Evolutionary conservation across 306 rosid genomes (phyloP).

Genomic region (Gleditsia sinensis): DNA sequence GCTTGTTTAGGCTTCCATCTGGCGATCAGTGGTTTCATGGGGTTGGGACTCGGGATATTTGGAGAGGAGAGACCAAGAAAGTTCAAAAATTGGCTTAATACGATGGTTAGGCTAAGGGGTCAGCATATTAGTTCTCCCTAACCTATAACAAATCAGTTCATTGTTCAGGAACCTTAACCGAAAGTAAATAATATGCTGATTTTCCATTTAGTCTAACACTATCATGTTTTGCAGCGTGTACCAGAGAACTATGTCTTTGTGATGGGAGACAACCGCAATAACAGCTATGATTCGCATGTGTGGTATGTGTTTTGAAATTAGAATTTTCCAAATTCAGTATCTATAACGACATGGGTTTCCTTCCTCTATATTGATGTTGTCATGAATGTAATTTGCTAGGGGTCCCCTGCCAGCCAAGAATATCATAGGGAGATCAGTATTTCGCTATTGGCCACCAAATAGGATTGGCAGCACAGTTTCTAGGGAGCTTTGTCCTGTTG

Average conservation of each 20-base stretch:
- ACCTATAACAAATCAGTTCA: no score
- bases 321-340: conserved; percentile 4
- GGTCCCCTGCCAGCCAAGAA: conserved; percentile 95
- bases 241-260: conserved; percentile 87
- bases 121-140: background rate
- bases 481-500: conserved; percentile 66
- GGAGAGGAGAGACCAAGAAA: background rate
- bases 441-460: conserved; percentile 95
- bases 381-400: conserved; percentile 52
- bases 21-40: background rate
- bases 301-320: conserved; percentile 57
- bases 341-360: background rate
- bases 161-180: background rate
- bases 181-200: background rate
- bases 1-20: no score
- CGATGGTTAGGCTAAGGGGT: background rate
- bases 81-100: background rate
- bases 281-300: conserved; percentile 96
- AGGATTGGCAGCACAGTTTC: conserved; percentile 73
- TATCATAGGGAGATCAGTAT: conserved; percentile 85
- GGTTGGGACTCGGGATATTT: no score
- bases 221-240: conserved; percentile 60
- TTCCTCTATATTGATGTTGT: conserved; percentile 17
- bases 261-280: conserved; percentile 99
- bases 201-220: conserved; percentile 4